Evolutionary conservation across 306 rosid genomes (phyloP).

Genomic region (Spatholobus suberectus): DNA sequence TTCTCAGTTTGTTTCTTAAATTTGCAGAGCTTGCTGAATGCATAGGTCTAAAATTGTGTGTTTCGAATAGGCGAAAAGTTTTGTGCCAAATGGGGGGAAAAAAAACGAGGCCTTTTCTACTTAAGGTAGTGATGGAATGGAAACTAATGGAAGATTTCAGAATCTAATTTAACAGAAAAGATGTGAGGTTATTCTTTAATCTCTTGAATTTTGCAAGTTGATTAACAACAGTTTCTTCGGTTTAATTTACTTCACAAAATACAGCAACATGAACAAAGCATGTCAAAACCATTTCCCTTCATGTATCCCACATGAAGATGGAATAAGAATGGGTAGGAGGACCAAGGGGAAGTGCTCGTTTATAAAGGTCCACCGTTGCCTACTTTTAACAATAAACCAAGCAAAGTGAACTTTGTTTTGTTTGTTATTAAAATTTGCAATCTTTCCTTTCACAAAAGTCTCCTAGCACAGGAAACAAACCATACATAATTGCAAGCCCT

Average conservation of each 20-base stretch:
- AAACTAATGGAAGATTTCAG: background rate
- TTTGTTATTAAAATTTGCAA: background rate
- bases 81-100: background rate
- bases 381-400: conserved; percentile 9
- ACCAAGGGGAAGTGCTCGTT: no score
- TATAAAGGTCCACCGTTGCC: no score
- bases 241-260: conserved; percentile 15
- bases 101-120: background rate
- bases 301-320: no score
- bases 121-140: background rate
- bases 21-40: conserved; percentile 7
- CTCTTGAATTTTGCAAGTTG: background rate
- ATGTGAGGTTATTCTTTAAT: background rate
- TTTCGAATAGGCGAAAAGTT: background rate
- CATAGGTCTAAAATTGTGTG: background rate
- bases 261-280: background rate
- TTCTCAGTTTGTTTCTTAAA: conserved; percentile 23
- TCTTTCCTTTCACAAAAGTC: background rate
- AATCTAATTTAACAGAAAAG: background rate
- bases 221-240: background rate
- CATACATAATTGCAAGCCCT: conserved; percentile 18
- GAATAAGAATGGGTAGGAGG: no score
- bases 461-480: background rate
- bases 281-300: background rate
- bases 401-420: background rate